Conservation (phyloP, 306 rosid species). For the Trifolium fragiferum region DNA sequence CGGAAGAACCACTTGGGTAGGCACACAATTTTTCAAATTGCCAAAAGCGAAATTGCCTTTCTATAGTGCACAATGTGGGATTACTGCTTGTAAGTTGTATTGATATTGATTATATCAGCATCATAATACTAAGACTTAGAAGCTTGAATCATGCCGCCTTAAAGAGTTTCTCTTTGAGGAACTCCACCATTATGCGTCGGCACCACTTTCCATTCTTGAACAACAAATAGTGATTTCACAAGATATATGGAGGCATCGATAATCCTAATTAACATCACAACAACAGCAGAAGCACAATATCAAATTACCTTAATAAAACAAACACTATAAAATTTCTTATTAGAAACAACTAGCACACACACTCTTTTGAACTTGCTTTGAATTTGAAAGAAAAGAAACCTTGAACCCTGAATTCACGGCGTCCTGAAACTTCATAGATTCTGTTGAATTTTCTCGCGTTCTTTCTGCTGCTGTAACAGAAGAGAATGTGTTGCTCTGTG, state of each 20-base stretch:
- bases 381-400: conserved; percentile 49
- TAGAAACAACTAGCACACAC: background rate
- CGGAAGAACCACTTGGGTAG: too few species aligned
- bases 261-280: conserved; percentile 35
- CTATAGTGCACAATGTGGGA: too few species aligned
- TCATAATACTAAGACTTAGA: conserved; percentile 45
- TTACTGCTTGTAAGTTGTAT: too few species aligned
- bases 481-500: conserved; percentile 25
- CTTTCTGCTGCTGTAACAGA: conserved; percentile 36
- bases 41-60: too few species aligned
- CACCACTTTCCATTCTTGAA: conserved; percentile 46
- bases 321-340: background rate
- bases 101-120: conserved; percentile 54
- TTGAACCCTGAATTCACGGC: conserved; percentile 42
- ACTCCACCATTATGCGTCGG: background rate
- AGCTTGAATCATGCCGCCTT: conserved; percentile 53
- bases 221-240: conserved; percentile 49
- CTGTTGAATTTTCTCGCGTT: background rate
- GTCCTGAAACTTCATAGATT: conserved; percentile 32
- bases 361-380: conserved; percentile 27
- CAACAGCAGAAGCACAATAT: background rate
- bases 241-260: conserved; percentile 48
- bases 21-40: too few species aligned
- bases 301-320: background rate
- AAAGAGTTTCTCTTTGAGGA: conserved; percentile 43